Evolutionary conservation across 2,329 filamentous ascomycete genomes (phyloP), one percentile per base, ranked within the genome.

Genomic region (Xylariomycetidae sp.): DNA sequence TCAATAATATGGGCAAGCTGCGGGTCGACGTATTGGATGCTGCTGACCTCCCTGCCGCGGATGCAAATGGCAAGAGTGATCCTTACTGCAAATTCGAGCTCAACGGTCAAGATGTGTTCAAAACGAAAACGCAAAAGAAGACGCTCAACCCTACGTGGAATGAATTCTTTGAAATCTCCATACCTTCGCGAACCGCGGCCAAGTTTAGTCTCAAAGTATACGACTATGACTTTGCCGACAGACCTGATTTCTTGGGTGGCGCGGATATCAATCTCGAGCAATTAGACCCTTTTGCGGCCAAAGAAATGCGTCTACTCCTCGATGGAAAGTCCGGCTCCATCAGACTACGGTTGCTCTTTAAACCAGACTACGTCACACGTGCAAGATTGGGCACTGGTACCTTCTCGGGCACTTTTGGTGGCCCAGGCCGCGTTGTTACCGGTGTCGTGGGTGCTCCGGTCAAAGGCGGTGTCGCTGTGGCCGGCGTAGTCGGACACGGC

Each of bases 1-100:
- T 98, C 71, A 97, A 96, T 76, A 98, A 98, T 63, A 94, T 95
- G 79, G 92, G 92, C 39, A 89, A 81, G 38, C 80, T 98, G 15
- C 85, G 89, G 14, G 87, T 98, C n/a, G 88, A 97, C 51, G 75
- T 98, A 13, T 67, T 97, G 23, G 88, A 95, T 58, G 92, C 82
- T 13, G 67, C 77, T 7, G 82, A 95, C 39, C 75, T 98, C n/a
- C 92, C 92, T 6, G 82, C 92, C 2, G 90, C 90, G 17, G 92
- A 98, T 54, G 82, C 88, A 20, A 98, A 98, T 56, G 92, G 92
- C 48, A 97, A 85, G 73, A 96, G 88, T 51, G 92, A 98, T 54
- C 92, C 92, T 4, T 98, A 90, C 69, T 94, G 86, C 74, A 90
- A 90, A 55, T 98, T 98, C 58, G 79, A 85, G 44, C 73, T 97